Percentiles rank a stretch among this genome's conserved stretches.
phyloP scores from a whole-genome alignment of 805 yeast genomes.

The Blastobotrys parvus region DNA sequence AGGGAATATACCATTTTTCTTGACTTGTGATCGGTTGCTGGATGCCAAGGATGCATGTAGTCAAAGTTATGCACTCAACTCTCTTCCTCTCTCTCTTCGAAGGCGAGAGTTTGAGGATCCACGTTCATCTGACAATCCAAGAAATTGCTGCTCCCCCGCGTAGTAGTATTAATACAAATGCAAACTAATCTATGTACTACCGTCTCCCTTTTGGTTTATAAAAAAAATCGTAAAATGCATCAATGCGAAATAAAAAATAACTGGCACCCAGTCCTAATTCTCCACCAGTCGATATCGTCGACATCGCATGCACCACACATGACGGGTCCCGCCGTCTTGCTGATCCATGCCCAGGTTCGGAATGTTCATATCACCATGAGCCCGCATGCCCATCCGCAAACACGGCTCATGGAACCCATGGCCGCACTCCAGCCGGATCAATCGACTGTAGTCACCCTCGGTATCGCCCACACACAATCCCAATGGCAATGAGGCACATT shows the following conservation, averaged over 20 bases:
- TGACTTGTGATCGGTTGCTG: too few species aligned
- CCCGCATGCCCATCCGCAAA: conserved; percentile 20
- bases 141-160: too few species aligned
- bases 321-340: conserved; percentile 5
- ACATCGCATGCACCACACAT: conserved; percentile 28
- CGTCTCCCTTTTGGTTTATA: too few species aligned
- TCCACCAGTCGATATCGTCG: conserved; percentile 20
- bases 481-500: conserved; percentile 20
- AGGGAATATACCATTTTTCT: too few species aligned
- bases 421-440: conserved; percentile 23
- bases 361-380: conserved; percentile 23
- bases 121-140: too few species aligned
- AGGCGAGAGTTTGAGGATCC: too few species aligned
- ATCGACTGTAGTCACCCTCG: too few species aligned
- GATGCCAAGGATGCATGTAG: too few species aligned
- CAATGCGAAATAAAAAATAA: too few species aligned
- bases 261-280: background rate
- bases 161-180: background rate
- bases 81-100: too few species aligned
- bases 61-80: too few species aligned
- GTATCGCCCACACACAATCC: conserved; percentile 18
- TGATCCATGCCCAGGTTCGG: conserved; percentile 18
- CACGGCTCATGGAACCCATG: conserved; percentile 26
- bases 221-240: too few species aligned
- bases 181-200: background rate